phyloP scores from a whole-genome alignment of 2,329 filamentous ascomycete species.

The Colletotrichum euphorbiae region DNA sequence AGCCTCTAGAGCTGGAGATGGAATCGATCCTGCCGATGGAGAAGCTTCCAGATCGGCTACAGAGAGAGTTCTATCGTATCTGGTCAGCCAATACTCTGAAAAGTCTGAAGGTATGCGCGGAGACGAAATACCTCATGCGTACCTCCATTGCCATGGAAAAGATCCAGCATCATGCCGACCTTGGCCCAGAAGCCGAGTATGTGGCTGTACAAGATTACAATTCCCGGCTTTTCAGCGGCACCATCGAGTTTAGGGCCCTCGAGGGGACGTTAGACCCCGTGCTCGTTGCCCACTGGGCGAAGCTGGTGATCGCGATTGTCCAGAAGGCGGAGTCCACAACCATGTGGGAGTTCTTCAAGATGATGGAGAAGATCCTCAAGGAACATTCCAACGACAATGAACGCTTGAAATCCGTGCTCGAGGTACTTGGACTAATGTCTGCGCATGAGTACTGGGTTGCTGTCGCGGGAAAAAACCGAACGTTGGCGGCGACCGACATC shows the following conservation, averaged over 20 bases:
- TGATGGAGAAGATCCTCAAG: neutral
- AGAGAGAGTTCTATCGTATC: neutral
- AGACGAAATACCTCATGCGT: too few relatives aligned
- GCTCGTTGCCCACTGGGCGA: constrained; percentile 11
- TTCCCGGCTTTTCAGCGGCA: neutral
- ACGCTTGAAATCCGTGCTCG: neutral
- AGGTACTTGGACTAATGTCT: neutral
- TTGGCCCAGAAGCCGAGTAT: too few relatives aligned
- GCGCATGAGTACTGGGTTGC: too few relatives aligned
- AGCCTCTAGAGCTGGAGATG: neutral
- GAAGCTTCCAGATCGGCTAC: neutral
- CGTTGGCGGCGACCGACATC: too few relatives aligned
- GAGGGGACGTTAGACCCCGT: constrained; percentile 30
- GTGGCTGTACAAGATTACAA: neutral
- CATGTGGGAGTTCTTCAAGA: neutral
- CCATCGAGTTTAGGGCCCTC: constrained; percentile 25
- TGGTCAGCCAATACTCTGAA: neutral
- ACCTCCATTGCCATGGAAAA: too few relatives aligned
- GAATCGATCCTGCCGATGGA: constrained; percentile 22
- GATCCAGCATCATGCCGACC: too few relatives aligned
- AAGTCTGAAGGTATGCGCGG: too few relatives aligned
- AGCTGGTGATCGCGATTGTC: neutral
- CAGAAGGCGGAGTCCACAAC: neutral
- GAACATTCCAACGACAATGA: neutral
- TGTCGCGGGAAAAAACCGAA: too few relatives aligned